Percentiles rank a stretch among this genome's conserved stretches.
Evolutionary conservation across 2,329 filamentous ascomycete genomes (phyloP).

Genomic region (Microdochium nivale): DNA sequence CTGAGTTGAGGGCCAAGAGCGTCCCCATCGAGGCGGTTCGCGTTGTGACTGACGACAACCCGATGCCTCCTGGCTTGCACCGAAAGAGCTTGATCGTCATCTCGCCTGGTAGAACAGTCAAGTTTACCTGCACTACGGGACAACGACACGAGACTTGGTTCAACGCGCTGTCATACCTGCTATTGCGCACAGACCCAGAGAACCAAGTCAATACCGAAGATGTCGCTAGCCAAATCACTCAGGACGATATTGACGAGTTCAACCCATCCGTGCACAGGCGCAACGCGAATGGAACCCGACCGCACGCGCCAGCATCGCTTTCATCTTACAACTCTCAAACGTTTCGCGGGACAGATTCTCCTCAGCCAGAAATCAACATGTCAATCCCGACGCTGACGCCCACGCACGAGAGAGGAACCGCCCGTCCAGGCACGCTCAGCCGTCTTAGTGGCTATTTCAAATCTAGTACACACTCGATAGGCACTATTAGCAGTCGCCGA

Average conservation of each 20-base stretch:
- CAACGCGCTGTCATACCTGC: slow-evolving; percentile 88
- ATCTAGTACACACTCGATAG: slow-evolving; percentile 29
- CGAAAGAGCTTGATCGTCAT: slow-evolving; percentile 87
- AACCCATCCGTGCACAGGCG: slow-evolving; percentile 52
- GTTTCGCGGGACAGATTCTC: slow-evolving; percentile 54
- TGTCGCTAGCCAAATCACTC: slow-evolving; percentile 46
- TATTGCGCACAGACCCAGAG: slow-evolving; percentile 65
- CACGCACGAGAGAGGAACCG: slow-evolving; percentile 28
- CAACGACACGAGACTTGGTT: slow-evolving; percentile 98
- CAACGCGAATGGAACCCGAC: slow-evolving; percentile 34
- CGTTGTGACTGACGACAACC: slow-evolving; percentile 89
- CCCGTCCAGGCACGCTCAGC: slow-evolving; percentile 39
- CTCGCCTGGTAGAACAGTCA: slow-evolving; percentile 79
- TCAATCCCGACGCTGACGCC: slow-evolving; percentile 49
- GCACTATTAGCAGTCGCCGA: slow-evolving; percentile 44
- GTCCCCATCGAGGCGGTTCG: slow-evolving; percentile 88
- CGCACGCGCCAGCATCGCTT: slow-evolving; percentile 53
- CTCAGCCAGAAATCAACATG: slow-evolving; percentile 39
- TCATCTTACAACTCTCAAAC: slow-evolving; percentile 75
- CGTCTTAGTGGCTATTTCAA: slow-evolving; percentile 54
- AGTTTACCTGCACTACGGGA: slow-evolving; percentile 89
- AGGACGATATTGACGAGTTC: slow-evolving; percentile 68
- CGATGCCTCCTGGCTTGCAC: slow-evolving; percentile 88
- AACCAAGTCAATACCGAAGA: slow-evolving; percentile 54
- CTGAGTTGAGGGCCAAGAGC: slow-evolving; percentile 75